Base-by-base conservation (phyloP, 2,329 filamentous ascomycete genomes). In the Cadophora luteo-olivacea region DNA sequence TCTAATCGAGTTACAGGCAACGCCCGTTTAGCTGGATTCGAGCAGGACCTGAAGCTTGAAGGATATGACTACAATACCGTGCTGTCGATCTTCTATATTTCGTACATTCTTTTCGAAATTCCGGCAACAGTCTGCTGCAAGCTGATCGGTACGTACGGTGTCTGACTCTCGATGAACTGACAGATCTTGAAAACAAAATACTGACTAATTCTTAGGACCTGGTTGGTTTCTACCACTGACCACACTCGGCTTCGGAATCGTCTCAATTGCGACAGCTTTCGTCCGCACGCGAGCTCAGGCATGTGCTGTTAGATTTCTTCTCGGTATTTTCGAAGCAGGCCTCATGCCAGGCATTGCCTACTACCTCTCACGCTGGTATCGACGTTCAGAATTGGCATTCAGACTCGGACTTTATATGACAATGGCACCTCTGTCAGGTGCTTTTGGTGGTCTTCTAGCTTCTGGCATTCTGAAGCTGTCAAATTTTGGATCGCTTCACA, bases 41-140 rank as follows among this genome's bases (percentile, higher is more conserved):
- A 54, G n/a, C 5, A 32, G 4, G 51, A 54, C 25, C 25, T 54
- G 2, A 32, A 54, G 1, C 51, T 54, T 33, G 25, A 19, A 16
- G 25, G 25, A 54, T 54, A 54, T 33, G 51, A 54, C 51, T 54
- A 54, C 25, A 54, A 54, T n/a, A 33, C 51, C 12, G 51, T 54
- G 7, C 51, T 54, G 25, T 54, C 51, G 4, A 32, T 32, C 25
- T 54, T 54, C 25, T 54, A 54, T 16, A 54, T 54, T 14, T 54
- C 51, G 6, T 54, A 54, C 16, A 54, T 54, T n/a, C 1, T 54
- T 14, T 33, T 54, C 14, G 51, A 54, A 14, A 32, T 54, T 14
- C 51, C 51, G 6, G 51, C 51, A 54, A 54, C 25, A 32, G 11
- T 33, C 4, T 32, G 25, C 25, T 54, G 51, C 25, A 54, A 54